phyloP scores from a whole-genome alignment of 2,329 filamentous ascomycete species.

The Scortechinia acanthostroma region DNA sequence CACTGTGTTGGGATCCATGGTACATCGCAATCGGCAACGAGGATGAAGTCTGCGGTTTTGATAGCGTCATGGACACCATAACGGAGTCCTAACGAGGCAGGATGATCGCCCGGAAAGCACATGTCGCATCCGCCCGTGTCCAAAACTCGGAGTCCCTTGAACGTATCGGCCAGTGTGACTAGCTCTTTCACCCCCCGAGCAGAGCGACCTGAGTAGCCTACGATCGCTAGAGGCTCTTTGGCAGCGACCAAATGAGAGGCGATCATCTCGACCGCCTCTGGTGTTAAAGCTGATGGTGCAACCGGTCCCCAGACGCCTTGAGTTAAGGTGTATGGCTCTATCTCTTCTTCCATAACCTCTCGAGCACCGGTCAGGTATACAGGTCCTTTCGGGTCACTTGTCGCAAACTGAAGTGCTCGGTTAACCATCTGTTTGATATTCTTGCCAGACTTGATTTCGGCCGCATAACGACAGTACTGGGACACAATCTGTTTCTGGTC shows the following conservation, averaged over 20 bases:
- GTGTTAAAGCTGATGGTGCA: constrained; percentile 51
- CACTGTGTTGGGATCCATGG: constrained; percentile 83
- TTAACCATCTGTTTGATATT: constrained; percentile 89
- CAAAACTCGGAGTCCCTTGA: constrained; percentile 65
- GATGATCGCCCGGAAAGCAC: constrained; percentile 71
- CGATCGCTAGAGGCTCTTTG: constrained; percentile 61
- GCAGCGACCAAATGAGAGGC: constrained; percentile 56
- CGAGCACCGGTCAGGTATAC: constrained; percentile 74
- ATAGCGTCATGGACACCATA: constrained; percentile 72
- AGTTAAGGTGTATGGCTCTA: constrained; percentile 63
- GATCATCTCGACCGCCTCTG: constrained; percentile 45
- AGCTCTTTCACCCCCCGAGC: constrained; percentile 52
- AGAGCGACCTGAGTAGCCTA: constrained; percentile 67
- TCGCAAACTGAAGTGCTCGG: constrained; percentile 75
- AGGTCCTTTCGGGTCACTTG: constrained; percentile 69
- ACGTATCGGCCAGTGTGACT: constrained; percentile 58
- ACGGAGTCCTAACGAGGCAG: constrained; percentile 60
- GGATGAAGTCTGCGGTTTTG: constrained; percentile 71
- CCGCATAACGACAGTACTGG: constrained; percentile 80
- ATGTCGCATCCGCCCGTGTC: constrained; percentile 76
- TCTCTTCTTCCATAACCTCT: constrained; percentile 81
- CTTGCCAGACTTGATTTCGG: constrained; percentile 74
- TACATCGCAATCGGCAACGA: constrained; percentile 83
- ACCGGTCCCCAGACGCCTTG: constrained; percentile 68
- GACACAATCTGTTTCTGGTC: constrained; percentile 74